Percentiles rank a stretch among this genome's conserved stretches.
phyloP scores from a whole-genome alignment of 306 rosid genomes.

The Cucumis melo region DNA sequence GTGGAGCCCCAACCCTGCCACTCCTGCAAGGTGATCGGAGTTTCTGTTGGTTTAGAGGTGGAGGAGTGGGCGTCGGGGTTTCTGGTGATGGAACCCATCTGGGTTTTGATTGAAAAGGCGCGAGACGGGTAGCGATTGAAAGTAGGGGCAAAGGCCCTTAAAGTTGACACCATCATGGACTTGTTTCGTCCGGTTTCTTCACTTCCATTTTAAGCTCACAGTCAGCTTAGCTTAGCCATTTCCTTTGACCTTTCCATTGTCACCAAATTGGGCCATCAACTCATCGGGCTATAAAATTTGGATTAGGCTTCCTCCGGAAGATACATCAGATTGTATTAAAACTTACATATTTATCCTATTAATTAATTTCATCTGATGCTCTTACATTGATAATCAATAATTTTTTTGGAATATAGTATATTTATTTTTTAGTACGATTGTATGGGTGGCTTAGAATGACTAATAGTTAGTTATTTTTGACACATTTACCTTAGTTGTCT shows the following conservation, averaged over 20 bases:
- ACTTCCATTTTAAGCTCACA: background rate
- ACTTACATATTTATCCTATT: no score
- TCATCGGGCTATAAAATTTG: background rate
- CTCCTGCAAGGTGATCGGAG: constrained; percentile 49
- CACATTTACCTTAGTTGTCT: no score
- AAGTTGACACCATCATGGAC: constrained; percentile 12
- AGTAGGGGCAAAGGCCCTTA: constrained; percentile 19
- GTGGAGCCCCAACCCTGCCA: constrained; percentile 87
- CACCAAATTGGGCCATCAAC: background rate
- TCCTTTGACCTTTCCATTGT: background rate
- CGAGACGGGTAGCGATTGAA: constrained; percentile 14
- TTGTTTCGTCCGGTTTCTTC: background rate
- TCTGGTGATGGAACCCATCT: constrained; percentile 10
- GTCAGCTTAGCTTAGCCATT: background rate
- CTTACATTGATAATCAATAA: no score
- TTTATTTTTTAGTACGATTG: no score
- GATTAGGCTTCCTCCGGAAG: background rate
- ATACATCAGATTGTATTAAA: no score
- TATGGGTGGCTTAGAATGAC: no score
- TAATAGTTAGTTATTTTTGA: no score
- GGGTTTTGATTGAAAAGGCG: constrained; percentile 13
- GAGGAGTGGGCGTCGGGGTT: constrained; percentile 6
- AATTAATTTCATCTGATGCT: no score
- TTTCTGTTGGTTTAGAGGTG: constrained; percentile 12
- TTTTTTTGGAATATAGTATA: no score